phyloP scores from a whole-genome alignment of 1,284 basidiomycete species.

The Inonotus obliquus region DNA sequence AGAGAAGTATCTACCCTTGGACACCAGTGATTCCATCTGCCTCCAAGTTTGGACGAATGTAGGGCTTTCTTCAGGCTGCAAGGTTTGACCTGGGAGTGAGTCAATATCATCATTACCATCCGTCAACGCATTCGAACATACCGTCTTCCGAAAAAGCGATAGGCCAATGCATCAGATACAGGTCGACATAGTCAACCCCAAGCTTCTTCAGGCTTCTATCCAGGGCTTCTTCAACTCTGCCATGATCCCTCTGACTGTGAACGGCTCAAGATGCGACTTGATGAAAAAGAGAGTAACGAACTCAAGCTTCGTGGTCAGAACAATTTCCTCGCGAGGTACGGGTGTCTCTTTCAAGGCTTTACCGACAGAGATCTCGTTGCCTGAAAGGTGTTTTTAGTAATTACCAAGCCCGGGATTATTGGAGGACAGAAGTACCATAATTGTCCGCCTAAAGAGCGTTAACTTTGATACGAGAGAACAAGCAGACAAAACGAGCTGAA shows the following conservation, averaged over 20 bases:
- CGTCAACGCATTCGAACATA: background rate
- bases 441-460: constrained; percentile 30
- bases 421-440: constrained; percentile 28
- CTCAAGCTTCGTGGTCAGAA: constrained; percentile 76
- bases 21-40: constrained; percentile 66
- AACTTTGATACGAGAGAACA: background rate
- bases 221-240: constrained; percentile 59
- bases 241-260: constrained; percentile 41
- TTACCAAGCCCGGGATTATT: background rate
- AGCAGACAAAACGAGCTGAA: background rate
- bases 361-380: constrained; percentile 71
- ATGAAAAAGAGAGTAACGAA: constrained; percentile 35
- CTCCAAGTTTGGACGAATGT: constrained; percentile 79
- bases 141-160: background rate
- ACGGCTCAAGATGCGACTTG: background rate
- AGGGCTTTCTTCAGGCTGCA: constrained; percentile 45
- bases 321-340: constrained; percentile 62
- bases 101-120: constrained; percentile 30
- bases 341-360: constrained; percentile 71
- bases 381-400: constrained; percentile 18
- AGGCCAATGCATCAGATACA: constrained; percentile 29
- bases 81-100: constrained; percentile 45
- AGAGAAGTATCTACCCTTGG: constrained; percentile 52
- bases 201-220: constrained; percentile 67
- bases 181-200: constrained; percentile 71